These are phyloP conservation scores for Elongisporangium prolatum DNA, from an alignment of 352 stramenopile genomes.

Conservation along the genomic window DNA sequence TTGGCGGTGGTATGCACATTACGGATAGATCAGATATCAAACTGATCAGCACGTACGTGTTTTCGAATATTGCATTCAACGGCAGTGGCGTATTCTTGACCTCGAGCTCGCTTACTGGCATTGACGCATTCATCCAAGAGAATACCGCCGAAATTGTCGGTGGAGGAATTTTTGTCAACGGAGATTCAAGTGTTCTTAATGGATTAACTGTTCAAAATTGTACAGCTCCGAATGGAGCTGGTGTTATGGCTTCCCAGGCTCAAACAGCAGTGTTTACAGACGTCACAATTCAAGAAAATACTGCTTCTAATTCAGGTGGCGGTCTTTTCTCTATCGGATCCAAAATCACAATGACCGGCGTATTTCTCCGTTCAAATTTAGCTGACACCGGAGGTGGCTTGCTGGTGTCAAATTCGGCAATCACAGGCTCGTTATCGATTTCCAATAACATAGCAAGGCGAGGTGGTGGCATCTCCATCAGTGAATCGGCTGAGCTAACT, in stretches of 20 bases:
- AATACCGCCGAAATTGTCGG: slow-evolving; percentile 13
- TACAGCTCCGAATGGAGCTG: slow-evolving; percentile 18
- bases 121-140: slow-evolving; percentile 2
- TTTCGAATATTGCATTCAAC: slow-evolving; percentile 8
- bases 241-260: slow-evolving; percentile 8
- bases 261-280: slow-evolving; percentile 3
- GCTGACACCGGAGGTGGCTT: slow-evolving; percentile 24
- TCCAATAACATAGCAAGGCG: slow-evolving; percentile 14
- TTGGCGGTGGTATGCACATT: slow-evolving; percentile 23
- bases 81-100: slow-evolving; percentile 29
- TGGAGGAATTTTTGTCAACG: slow-evolving; percentile 26
- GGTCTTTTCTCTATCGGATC: slow-evolving; percentile 13
- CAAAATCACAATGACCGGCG: slow-evolving; percentile 3
- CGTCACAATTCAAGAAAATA: slow-evolving; percentile 12
- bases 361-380: slow-evolving; percentile 14
- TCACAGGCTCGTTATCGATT: slow-evolving; percentile 17
- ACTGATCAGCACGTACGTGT: slow-evolving; percentile 7
- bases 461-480: slow-evolving; percentile 20
- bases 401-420: slow-evolving; percentile 12
- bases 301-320: slow-evolving; percentile 17
- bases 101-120: slow-evolving; percentile 11
- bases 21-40: slow-evolving; percentile 10
- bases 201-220: slow-evolving; percentile 20
- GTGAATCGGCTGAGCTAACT: slow-evolving; percentile 10
- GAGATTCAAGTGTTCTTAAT: slow-evolving; percentile 15